Percentiles rank a stretch among this genome's conserved stretches.
phyloP scores from a whole-genome alignment of 768 basidiomycete genomes.

The Kwoniella botswanensis region DNA sequence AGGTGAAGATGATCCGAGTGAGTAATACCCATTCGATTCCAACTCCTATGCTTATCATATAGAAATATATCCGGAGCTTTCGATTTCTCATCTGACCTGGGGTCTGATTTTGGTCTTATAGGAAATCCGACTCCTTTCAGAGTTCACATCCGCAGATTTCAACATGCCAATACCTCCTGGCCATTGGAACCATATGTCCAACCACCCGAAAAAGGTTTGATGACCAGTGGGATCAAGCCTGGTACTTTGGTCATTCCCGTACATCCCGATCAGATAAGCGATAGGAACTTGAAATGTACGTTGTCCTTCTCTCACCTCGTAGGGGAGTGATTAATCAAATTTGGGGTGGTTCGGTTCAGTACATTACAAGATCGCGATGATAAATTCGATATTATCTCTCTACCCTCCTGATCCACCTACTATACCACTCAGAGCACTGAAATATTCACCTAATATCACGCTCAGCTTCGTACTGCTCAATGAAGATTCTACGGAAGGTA shows the following conservation, averaged over 20 bases:
- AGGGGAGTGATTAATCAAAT: neutral
- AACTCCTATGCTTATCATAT: too few species aligned
- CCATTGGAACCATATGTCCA: conserved; percentile 50
- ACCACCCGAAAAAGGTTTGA: conserved; percentile 30
- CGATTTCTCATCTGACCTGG: neutral
- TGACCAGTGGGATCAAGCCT: conserved; percentile 31
- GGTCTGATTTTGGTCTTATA: neutral
- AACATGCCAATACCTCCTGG: conserved; percentile 35
- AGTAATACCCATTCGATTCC: conserved; percentile 2
- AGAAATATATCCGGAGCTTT: neutral
- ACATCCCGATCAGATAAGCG: conserved; percentile 39
- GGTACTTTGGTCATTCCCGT: conserved; percentile 49
- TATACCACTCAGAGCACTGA: conserved; percentile 64
- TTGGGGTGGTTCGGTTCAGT: conserved; percentile 48
- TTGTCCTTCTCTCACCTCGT: conserved; percentile 3
- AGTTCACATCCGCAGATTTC: conserved; percentile 33
- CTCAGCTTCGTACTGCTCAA: conserved; percentile 92
- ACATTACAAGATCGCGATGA: conserved; percentile 61
- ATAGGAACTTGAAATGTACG: conserved; percentile 38
- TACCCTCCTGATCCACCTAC: conserved; percentile 36
- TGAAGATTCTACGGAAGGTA: conserved; percentile 77
- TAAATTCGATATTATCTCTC: conserved; percentile 39
- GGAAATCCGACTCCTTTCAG: conserved; percentile 18
- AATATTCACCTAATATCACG: conserved; percentile 80
- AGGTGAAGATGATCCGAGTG: conserved; percentile 18